phyloP scores from a whole-genome alignment of 805 yeast genomes.

The Saccharomyces kudriavzevii region DNA sequence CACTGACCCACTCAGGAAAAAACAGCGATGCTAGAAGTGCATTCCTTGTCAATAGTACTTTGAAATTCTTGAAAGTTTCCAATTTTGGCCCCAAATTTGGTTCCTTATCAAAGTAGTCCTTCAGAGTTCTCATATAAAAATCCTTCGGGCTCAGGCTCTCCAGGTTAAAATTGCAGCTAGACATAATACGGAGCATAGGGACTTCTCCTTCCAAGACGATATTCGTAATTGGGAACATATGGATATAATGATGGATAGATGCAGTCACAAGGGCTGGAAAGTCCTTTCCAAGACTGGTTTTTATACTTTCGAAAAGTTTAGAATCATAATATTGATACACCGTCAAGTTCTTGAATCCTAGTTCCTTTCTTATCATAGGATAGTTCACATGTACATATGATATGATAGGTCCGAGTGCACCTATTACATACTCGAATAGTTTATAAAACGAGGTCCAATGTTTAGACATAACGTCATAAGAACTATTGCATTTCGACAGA shows the following conservation, averaged over 20 bases:
- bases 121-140: neutral
- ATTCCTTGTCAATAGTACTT: neutral
- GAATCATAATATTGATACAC: constrained; percentile 2
- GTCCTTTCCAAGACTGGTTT: neutral
- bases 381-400: constrained; percentile 8
- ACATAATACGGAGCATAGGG: constrained; percentile 4
- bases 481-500: neutral
- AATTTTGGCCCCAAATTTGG: neutral
- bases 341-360: neutral
- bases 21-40: neutral
- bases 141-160: neutral
- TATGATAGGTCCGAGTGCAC: neutral
- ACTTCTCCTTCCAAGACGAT: neutral
- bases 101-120: neutral
- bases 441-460: neutral
- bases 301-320: constrained; percentile 3
- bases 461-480: neutral
- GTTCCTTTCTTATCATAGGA: constrained; percentile 5
- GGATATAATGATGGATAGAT: constrained; percentile 2
- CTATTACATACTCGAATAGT: neutral
- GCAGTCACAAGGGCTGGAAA: constrained; percentile 5
- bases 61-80: neutral
- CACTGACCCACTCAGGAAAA: neutral
- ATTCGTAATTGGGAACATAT: neutral
- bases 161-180: neutral